These are phyloP conservation scores for Eucalyptus shirleyi DNA, from an alignment of 345 rosid species.

Conservation along the genomic window DNA sequence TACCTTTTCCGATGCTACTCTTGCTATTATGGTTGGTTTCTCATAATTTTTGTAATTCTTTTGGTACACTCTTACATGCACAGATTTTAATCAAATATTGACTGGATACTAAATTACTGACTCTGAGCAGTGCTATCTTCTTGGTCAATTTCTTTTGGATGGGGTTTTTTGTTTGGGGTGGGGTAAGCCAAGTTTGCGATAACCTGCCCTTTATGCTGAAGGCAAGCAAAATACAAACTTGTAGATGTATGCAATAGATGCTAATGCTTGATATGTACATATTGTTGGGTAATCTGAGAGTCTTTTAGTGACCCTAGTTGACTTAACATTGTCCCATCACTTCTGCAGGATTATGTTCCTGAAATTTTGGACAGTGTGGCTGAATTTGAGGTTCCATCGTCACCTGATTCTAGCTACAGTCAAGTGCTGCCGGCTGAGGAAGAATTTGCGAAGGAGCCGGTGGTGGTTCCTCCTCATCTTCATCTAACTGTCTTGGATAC, in stretches of 20 bases:
- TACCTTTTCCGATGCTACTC: background rate
- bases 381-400: slow-evolving; percentile 69
- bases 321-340: background rate
- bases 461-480: slow-evolving; percentile 59
- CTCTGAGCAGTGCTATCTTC: background rate
- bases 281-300: background rate
- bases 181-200: background rate
- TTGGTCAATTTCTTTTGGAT: background rate
- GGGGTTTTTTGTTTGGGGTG: background rate
- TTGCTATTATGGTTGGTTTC: background rate
- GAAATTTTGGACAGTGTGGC: slow-evolving; percentile 68
- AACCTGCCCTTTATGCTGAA: background rate
- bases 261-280: background rate
- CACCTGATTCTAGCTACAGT: slow-evolving; percentile 71
- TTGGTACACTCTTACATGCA: background rate
- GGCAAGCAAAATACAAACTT: background rate
- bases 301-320: background rate
- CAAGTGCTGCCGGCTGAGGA: slow-evolving; percentile 50
- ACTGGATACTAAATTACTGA: background rate
- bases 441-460: slow-evolving; percentile 78
- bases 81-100: background rate
- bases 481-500: slow-evolving; percentile 48
- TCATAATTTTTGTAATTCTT: background rate
- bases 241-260: background rate
- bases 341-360: slow-evolving; percentile 55